Percentiles rank a stretch among this genome's conserved stretches.
phyloP scores from a whole-genome alignment of 495 filamentous ascomycete species.

The Xylona heveae region DNA sequence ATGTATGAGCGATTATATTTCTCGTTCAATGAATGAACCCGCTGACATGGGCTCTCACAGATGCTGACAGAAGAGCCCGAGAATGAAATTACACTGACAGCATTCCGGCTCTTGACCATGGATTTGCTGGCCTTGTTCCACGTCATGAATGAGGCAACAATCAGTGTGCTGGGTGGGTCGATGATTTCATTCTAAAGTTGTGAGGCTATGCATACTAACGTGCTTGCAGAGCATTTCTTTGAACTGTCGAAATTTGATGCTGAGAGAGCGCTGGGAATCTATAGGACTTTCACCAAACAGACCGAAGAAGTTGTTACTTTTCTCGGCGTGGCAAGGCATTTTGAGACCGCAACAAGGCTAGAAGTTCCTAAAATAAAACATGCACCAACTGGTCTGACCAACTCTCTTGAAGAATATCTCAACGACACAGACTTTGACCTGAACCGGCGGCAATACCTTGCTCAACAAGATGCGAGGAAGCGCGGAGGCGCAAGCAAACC shows the following conservation, averaged over 20 bases:
- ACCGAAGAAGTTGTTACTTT: slow-evolving; percentile 87
- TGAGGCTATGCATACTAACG: slow-evolving; percentile 9
- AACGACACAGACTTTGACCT: slow-evolving; percentile 93
- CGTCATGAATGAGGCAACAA: slow-evolving; percentile 91
- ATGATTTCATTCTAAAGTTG: background rate
- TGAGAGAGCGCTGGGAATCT: slow-evolving; percentile 77
- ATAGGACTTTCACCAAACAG: slow-evolving; percentile 79
- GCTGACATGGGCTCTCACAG: slow-evolving; percentile 18
- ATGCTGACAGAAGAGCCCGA: slow-evolving; percentile 74
- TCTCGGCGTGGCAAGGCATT: slow-evolving; percentile 65
- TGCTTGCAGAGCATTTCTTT: slow-evolving; percentile 67
- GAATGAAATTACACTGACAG: slow-evolving; percentile 91
- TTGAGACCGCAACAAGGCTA: slow-evolving; percentile 74
- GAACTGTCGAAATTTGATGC: slow-evolving; percentile 94
- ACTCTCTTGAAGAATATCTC: slow-evolving; percentile 83
- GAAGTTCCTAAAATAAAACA: slow-evolving; percentile 97
- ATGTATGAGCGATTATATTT: slow-evolving; percentile 10
- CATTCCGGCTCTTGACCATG: slow-evolving; percentile 81
- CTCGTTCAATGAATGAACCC: background rate
- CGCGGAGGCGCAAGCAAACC: slow-evolving; percentile 15
- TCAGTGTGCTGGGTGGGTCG: slow-evolving; percentile 75
- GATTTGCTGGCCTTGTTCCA: slow-evolving; percentile 84
- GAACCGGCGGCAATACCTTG: slow-evolving; percentile 77
- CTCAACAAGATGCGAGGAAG: slow-evolving; percentile 66
- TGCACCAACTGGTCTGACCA: slow-evolving; percentile 74